Percentiles rank a stretch among this genome's conserved stretches.
Evolutionary conservation across 2,329 filamentous ascomycete species (phyloP).

Genomic region (Phyllosticta paracitricarpa): DNA sequence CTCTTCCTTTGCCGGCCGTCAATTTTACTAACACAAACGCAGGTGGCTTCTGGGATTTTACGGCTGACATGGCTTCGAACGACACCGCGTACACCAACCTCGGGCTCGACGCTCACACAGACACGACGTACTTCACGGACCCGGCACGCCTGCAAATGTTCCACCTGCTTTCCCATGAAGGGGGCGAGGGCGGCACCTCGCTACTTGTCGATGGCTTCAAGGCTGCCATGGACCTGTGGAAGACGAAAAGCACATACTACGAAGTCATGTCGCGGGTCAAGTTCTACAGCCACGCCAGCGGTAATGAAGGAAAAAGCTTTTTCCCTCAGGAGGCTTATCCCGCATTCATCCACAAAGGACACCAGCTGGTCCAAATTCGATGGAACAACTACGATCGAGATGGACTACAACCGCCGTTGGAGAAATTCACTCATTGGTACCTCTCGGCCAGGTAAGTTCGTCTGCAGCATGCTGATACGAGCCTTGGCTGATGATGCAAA

Average conservation of each 20-base stretch:
- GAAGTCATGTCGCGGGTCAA: conserved; percentile 44
- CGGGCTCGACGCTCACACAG: conserved; percentile 75
- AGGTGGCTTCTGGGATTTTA: conserved; percentile 75
- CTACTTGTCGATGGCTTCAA: conserved; percentile 80
- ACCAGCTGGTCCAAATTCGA: conserved; percentile 53
- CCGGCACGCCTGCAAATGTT: conserved; percentile 87
- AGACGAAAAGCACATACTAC: conserved; percentile 48
- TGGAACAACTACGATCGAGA: conserved; percentile 94
- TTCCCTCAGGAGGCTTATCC: conserved; percentile 60
- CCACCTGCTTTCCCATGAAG: conserved; percentile 74
- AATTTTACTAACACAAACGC: background rate
- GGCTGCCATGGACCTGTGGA: conserved; percentile 51
- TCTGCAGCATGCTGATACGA: background rate
- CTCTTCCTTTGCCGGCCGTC: conserved; percentile 21
- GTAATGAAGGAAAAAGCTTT: conserved; percentile 75
- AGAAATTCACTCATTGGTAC: conserved; percentile 60
- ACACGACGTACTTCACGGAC: conserved; percentile 93
- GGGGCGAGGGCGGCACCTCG: conserved; percentile 61
- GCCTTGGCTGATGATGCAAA: conserved; percentile 14
- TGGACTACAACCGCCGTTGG: conserved; percentile 47
- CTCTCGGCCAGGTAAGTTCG: conserved; percentile 47
- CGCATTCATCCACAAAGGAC: conserved; percentile 54
- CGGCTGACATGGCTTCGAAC: conserved; percentile 74
- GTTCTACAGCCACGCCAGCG: conserved; percentile 73
- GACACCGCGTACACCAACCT: conserved; percentile 89